Evolutionary conservation across 164 flowering plant species (phyloP).

Genomic region (Dillenia suffruticosa): DNA sequence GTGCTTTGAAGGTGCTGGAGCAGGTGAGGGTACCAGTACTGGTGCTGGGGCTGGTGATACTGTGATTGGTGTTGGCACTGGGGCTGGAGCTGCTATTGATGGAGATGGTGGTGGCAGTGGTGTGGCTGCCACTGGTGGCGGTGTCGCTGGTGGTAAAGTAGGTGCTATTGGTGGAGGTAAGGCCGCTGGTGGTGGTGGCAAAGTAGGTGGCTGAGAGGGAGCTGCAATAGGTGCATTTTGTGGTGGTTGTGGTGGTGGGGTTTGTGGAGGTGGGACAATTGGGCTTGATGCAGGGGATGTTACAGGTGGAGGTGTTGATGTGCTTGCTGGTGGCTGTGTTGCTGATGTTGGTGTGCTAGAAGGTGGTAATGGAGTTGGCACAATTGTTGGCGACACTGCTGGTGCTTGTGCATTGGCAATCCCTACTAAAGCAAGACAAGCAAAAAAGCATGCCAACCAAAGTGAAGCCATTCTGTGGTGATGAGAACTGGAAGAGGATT

Average conservation of each 20-base stretch:
- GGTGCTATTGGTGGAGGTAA: conserved; percentile 29
- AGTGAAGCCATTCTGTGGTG: conserved; percentile 18
- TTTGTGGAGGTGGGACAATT: conserved; percentile 12
- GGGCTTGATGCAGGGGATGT: conserved; percentile 26
- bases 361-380: conserved; percentile 13
- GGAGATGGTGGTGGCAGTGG: neutral
- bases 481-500: neutral
- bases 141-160: conserved; percentile 16
- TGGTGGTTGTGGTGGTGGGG: conserved; percentile 3
- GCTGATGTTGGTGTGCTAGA: conserved; percentile 15
- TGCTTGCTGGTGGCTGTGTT: conserved; percentile 25
- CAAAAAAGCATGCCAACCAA: conserved; percentile 9
- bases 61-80: conserved; percentile 17
- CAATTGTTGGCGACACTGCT: conserved; percentile 30
- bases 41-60: conserved; percentile 33
- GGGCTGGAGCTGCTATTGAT: conserved; percentile 10
- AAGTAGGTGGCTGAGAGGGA: conserved; percentile 20
- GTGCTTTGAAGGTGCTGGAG: conserved; percentile 37
- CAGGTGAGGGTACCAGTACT: conserved; percentile 27
- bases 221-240: conserved; percentile 13
- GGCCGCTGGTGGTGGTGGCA: conserved; percentile 20
- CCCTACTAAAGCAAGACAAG: conserved; percentile 13
- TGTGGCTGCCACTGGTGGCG: conserved; percentile 11
- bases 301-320: conserved; percentile 28
- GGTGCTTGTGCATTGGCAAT: conserved; percentile 38